These are phyloP conservation scores for Metroxylon sagu DNA, from an alignment of 176 grass and related monocot species.

Conservation along the genomic window DNA sequence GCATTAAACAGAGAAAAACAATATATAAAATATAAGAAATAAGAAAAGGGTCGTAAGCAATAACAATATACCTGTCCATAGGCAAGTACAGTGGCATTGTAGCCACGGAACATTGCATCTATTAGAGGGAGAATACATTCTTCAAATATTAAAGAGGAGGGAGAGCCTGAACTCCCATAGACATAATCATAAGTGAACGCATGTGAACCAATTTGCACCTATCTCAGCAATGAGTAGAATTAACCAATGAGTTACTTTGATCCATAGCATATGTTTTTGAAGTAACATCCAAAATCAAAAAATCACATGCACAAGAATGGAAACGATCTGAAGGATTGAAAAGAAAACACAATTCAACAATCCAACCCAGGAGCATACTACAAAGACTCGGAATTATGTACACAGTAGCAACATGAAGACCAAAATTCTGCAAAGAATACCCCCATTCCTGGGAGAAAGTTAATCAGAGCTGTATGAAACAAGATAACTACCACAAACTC, in stretches of 20 bases:
- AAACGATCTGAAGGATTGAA: too few relatives aligned
- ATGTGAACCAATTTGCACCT: slow-evolving; percentile 76
- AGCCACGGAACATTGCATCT: slow-evolving; percentile 65
- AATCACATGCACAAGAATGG: too few relatives aligned
- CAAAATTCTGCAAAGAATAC: too few relatives aligned
- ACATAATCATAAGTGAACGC: slow-evolving; percentile 80
- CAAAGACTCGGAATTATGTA: too few relatives aligned
- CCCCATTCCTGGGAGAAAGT: too few relatives aligned
- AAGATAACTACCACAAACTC: too few relatives aligned
- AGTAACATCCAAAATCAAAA: too few relatives aligned
- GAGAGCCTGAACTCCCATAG: slow-evolving; percentile 48
- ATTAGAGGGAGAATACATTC: slow-evolving; percentile 67
- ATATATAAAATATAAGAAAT: slow-evolving; percentile 9
- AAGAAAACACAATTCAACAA: too few relatives aligned
- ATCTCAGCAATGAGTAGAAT: not conserved
- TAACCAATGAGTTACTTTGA: not conserved
- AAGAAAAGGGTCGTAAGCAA: not conserved
- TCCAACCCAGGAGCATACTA: too few relatives aligned
- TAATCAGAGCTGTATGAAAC: too few relatives aligned
- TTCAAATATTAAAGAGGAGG: slow-evolving; percentile 50
- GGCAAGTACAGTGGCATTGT: slow-evolving; percentile 90
- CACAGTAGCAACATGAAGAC: too few relatives aligned
- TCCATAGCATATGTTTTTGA: too few relatives aligned
- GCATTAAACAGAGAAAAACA: slow-evolving; percentile 23
- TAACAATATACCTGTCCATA: slow-evolving; percentile 64